Conservation (phyloP, 2,329 filamentous ascomycete genomes). For the Trichoderma endophyticum region DNA sequence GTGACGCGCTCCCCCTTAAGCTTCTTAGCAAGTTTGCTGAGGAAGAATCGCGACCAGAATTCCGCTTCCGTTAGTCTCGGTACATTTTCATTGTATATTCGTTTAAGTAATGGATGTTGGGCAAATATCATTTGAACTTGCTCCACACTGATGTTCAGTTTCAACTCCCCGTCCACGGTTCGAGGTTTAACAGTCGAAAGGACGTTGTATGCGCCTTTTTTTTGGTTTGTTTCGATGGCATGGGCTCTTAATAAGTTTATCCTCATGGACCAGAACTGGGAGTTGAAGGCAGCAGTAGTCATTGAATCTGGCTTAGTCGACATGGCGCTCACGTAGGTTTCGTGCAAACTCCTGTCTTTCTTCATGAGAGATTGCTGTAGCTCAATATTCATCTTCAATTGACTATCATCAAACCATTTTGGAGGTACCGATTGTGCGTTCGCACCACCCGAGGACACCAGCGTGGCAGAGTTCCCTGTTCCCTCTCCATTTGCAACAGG, state of each 20-base stretch:
- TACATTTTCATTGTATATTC: slow-evolving; percentile 90
- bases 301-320: slow-evolving; percentile 81
- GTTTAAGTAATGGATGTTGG: slow-evolving; percentile 86
- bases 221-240: slow-evolving; percentile 83
- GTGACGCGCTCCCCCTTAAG: slow-evolving; percentile 83
- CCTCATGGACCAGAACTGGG: slow-evolving; percentile 92
- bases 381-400: slow-evolving; percentile 72
- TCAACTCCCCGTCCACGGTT: slow-evolving; percentile 53
- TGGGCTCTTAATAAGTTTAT: slow-evolving; percentile 83
- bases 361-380: slow-evolving; percentile 87
- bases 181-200: slow-evolving; percentile 79
- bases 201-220: slow-evolving; percentile 88
- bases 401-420: slow-evolving; percentile 76
- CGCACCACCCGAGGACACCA: slow-evolving; percentile 74
- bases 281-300: slow-evolving; percentile 75
- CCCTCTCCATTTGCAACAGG: slow-evolving; percentile 29
- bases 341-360: slow-evolving; percentile 69
- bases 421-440: slow-evolving; percentile 49
- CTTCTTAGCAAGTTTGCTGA: slow-evolving; percentile 85
- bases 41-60: slow-evolving; percentile 95
- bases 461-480: slow-evolving; percentile 58
- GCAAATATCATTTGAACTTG: slow-evolving; percentile 90
- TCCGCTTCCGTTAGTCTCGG: slow-evolving; percentile 73
- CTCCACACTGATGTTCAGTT: slow-evolving; percentile 82
- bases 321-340: slow-evolving; percentile 83